These are phyloP conservation scores for Posidonia oceanica DNA, from an alignment of 116 monocot species.

Conservation along the genomic window DNA sequence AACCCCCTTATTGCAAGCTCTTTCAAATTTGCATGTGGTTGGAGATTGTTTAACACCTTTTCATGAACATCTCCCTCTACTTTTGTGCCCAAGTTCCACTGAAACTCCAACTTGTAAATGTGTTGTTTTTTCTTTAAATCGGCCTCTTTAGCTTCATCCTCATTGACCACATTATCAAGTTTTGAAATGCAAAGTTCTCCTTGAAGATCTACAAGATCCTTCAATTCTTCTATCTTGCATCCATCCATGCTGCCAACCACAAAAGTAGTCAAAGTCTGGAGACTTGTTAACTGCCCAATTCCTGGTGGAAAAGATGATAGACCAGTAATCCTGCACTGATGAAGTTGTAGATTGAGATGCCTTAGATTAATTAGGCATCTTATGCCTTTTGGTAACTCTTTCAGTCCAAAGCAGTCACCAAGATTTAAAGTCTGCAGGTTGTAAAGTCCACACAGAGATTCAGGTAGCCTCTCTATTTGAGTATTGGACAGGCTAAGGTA, in stretches of 20 bases:
- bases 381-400: conserved; percentile 12
- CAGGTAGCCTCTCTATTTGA: conserved; percentile 16
- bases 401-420: conserved; percentile 8
- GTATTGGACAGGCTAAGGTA: conserved; percentile 13
- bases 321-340: conserved; percentile 20
- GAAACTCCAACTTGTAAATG: conserved; percentile 8
- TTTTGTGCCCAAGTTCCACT: conserved; percentile 11
- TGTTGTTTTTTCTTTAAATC: conserved; percentile 13
- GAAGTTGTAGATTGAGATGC: conserved; percentile 24
- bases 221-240: conserved; percentile 13
- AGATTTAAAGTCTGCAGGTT: conserved; percentile 22
- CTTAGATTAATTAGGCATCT: conserved; percentile 10
- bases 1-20: conserved; percentile 14
- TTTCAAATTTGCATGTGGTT: conserved; percentile 17
- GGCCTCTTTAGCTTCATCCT: conserved; percentile 17
- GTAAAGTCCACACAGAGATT: conserved; percentile 5
- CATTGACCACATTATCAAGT: conserved; percentile 20
- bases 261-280: conserved; percentile 15
- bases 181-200: conserved; percentile 25
- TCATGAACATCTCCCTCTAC: conserved; percentile 6
- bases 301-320: conserved; percentile 17
- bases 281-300: conserved; percentile 9
- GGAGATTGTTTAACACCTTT: conserved; percentile 19
- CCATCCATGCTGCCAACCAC: conserved; percentile 6
- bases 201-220: conserved; percentile 13